Evolutionary conservation across 148 eudicot species (phyloP), one percentile per base, ranked within the genome.

Genomic region (Polygonum maritimum): DNA sequence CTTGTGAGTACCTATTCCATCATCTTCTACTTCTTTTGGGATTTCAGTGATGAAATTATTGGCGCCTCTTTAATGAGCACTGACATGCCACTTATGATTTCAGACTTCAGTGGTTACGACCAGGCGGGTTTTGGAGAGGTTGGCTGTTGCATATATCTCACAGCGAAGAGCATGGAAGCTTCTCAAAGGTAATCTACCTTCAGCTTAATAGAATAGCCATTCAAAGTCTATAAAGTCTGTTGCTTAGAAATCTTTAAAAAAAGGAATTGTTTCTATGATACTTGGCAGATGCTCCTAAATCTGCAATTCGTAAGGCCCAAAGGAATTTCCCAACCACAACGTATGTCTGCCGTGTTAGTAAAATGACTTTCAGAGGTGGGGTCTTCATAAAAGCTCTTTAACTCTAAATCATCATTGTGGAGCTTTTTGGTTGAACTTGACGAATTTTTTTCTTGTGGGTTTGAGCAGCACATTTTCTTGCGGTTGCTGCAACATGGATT

Each of bases 101-200:
- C 85, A 95, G 98, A 92, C 90, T 65, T 82, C 89, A 45, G 90
- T 91, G 79, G 82, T 88, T 55, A 96, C 98, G 6, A 96, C 94
- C 63, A 89, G 99, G 79, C 83, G 99, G 71, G 84, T 93, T 69
- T 85, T 96, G 86, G 98, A 96, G 87, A 90, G 97, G 78, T 83
- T 95, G 48, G 90, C 89, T 13, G 90, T 96, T 57, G 84, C 91
- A 65, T 88, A 91, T 76, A 76, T 85, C 79, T 92, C 99, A 48
- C 97, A 91, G 75, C 85, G 99, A 41, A 79, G 84, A 87, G 99
- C 99, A 73, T 96, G 98, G 99, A 96, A 96, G 79, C 96, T 96
- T 81, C 92, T 96, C n/a, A 96, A 96, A 89, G 99, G 99, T 92
- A 79, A 26, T 26, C 31, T 44, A 55, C 19, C n/a, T 65, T 15